phyloP scores from a whole-genome alignment of 805 yeast species.

The Lipomyces kockii region DNA sequence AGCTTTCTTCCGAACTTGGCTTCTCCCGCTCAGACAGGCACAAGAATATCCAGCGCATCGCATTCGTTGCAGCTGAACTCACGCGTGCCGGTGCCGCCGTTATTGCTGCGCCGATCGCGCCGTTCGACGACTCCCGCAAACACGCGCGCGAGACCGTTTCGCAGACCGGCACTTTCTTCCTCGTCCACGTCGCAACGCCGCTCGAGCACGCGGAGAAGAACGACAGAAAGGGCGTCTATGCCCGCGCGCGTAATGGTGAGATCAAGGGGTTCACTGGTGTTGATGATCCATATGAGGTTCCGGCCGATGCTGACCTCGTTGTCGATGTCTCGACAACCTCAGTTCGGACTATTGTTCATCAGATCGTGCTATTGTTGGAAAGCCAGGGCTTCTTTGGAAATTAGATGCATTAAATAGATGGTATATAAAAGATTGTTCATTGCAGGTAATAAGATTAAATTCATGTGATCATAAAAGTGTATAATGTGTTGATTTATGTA shows the following conservation, averaged over 20 bases:
- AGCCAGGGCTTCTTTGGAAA: conserved; percentile 77
- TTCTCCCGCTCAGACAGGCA: conserved; percentile 48
- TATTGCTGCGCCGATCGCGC: conserved; percentile 64
- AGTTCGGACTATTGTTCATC: conserved; percentile 72
- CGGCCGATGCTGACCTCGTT: conserved; percentile 61
- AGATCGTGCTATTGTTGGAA: conserved; percentile 72
- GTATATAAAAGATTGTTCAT: background rate
- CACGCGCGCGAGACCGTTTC: conserved; percentile 52
- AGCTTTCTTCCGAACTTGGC: conserved; percentile 50
- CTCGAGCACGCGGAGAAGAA: conserved; percentile 52
- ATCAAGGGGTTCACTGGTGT: conserved; percentile 56
- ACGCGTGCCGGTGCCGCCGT: conserved; percentile 93
- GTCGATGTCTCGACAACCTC: conserved; percentile 60
- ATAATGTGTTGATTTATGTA: background rate
- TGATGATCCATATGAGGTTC: conserved; percentile 53
- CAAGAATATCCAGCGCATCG: conserved; percentile 53
- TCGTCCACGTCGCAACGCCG: conserved; percentile 58
- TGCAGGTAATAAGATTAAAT: background rate
- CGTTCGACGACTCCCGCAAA: conserved; percentile 52
- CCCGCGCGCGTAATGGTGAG: conserved; percentile 53
- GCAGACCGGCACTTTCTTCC: conserved; percentile 57
- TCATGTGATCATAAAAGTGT: background rate
- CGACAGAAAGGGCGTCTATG: conserved; percentile 58
- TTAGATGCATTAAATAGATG: conserved; percentile 28
- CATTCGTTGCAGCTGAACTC: conserved; percentile 72